Evolutionary conservation across 1,139 yeast species (phyloP).

Genomic region (Saccharomyces hybrid): DNA sequence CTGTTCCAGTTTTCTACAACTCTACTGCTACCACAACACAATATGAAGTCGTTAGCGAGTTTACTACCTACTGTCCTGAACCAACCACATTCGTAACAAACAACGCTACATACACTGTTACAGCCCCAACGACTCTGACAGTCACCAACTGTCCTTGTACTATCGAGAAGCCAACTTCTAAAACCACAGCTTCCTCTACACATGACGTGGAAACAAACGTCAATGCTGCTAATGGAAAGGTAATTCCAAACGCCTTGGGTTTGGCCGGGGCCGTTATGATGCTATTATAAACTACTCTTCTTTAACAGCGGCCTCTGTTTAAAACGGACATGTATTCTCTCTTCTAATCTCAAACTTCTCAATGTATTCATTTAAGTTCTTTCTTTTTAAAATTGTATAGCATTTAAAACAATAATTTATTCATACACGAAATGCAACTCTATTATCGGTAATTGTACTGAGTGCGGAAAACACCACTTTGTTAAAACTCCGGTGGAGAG

Average conservation of each 20-base stretch:
- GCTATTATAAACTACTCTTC: neutral
- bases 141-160: constrained; percentile 41
- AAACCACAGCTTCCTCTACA: neutral
- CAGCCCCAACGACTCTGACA: constrained; percentile 31
- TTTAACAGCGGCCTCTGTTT: neutral
- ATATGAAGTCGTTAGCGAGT: constrained; percentile 40
- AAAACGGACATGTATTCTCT: neutral
- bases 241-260: constrained; percentile 2
- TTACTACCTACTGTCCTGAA: constrained; percentile 48
- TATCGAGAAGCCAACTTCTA: neutral
- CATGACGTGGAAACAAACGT: neutral
- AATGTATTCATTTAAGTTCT: neutral
- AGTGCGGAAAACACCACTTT: no score
- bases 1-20: no score
- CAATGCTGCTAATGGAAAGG: neutral
- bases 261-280: constrained; percentile 1
- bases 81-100: constrained; percentile 32
- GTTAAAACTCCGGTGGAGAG: no score
- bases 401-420: neutral
- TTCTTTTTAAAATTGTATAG: neutral
- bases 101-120: neutral
- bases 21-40: constrained; percentile 30
- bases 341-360: neutral
- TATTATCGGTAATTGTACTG: no score
- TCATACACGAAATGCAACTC: no score